Conservation (phyloP, 208 protist species). For the Novymonas esmeraldas region DNA sequence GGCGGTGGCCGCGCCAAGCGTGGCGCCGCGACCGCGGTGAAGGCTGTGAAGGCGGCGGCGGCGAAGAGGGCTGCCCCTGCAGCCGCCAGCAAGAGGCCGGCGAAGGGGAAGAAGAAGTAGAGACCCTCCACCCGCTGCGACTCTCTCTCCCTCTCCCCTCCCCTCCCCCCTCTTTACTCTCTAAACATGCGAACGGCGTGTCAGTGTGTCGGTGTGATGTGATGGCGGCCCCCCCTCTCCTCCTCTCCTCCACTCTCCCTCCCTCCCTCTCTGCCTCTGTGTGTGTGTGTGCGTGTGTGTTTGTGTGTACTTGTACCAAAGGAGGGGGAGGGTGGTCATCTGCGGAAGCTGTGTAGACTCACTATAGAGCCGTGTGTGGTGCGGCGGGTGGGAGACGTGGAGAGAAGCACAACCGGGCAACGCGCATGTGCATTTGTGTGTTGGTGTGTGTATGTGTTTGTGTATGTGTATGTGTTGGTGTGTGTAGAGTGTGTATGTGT, state of each 20-base stretch:
- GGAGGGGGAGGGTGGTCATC: too few relatives aligned
- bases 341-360: too few relatives aligned
- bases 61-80: slow-evolving; percentile 28
- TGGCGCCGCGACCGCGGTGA: slow-evolving; percentile 16
- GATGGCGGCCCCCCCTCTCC: too few relatives aligned
- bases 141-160: not conserved
- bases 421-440: not conserved
- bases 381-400: not conserved
- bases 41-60: slow-evolving; percentile 40
- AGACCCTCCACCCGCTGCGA: not conserved
- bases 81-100: slow-evolving; percentile 36
- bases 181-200: too few relatives aligned
- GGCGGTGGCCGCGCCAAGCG: slow-evolving; percentile 20
- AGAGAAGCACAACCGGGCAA: not conserved
- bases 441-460: not conserved
- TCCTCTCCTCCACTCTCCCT: not conserved
- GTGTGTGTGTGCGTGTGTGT: not conserved
- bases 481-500: not conserved
- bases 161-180: not conserved
- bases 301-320: slow-evolving; percentile 2
- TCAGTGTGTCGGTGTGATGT: too few relatives aligned
- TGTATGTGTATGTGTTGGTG: not conserved
- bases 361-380: too few relatives aligned
- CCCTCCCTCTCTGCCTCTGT: not conserved
- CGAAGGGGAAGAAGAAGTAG: slow-evolving; percentile 52